A percentile compares a stretch with the other conserved stretches of the same genome.
Evolutionary conservation across 2,329 filamentous ascomycete species (phyloP).

Genomic region (Clathrospora elynae): DNA sequence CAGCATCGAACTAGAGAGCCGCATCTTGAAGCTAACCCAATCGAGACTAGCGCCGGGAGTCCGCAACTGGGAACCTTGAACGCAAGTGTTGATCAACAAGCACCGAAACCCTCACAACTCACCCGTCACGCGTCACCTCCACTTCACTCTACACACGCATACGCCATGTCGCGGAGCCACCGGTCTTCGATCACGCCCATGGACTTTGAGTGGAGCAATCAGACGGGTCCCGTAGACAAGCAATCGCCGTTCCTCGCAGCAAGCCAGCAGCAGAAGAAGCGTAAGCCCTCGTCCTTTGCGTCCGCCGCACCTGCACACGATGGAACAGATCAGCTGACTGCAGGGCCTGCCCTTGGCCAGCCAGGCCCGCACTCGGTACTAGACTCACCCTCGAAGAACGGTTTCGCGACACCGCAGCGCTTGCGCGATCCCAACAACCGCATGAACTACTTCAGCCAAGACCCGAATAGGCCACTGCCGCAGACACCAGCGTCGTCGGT

Average conservation of each 20-base stretch:
- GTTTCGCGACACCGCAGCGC: slow-evolving; percentile 44
- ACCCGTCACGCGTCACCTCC: slow-evolving; percentile 1
- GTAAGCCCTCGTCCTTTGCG: slow-evolving; percentile 35
- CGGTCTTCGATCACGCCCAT: slow-evolving; percentile 55
- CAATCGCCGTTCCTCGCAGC: slow-evolving; percentile 54
- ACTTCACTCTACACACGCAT: not conserved
- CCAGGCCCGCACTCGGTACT: slow-evolving; percentile 47
- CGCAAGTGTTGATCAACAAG: slow-evolving; percentile 23
- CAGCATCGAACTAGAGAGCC: not conserved
- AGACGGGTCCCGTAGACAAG: slow-evolving; percentile 52
- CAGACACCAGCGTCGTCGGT: slow-evolving; percentile 24
- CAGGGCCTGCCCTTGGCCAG: slow-evolving; percentile 14
- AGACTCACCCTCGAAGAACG: slow-evolving; percentile 56
- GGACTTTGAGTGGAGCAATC: slow-evolving; percentile 61
- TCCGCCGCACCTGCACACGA: slow-evolving; percentile 2
- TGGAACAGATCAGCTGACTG: slow-evolving; percentile 20
- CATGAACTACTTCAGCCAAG: slow-evolving; percentile 54
- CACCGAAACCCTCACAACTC: slow-evolving; percentile 16
- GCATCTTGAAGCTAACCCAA: slow-evolving; percentile 1
- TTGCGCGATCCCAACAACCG: slow-evolving; percentile 58
- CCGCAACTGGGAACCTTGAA: slow-evolving; percentile 17
- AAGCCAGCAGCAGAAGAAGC: slow-evolving; percentile 44
- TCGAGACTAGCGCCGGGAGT: slow-evolving; percentile 22
- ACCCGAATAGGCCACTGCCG: slow-evolving; percentile 48
- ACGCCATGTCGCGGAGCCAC: slow-evolving; percentile 35